phyloP scores from a whole-genome alignment of 2,329 filamentous ascomycete genomes.

The Paraconiothyrium brasiliense region DNA sequence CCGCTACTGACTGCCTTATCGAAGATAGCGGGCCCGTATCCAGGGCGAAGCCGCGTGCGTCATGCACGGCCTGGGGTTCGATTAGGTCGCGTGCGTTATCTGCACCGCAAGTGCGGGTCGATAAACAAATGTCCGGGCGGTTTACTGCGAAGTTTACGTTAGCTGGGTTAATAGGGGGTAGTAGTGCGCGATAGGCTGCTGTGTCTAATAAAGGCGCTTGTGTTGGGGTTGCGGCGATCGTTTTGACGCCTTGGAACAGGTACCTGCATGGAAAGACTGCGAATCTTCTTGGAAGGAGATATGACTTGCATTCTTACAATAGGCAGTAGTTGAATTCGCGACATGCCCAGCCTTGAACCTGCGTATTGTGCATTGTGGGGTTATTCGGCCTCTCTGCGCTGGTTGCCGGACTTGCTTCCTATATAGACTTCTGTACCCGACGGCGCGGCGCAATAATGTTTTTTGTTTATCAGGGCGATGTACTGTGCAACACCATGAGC shows the following conservation, averaged over 20 bases:
- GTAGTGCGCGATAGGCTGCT: not conserved
- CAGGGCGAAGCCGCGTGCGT: slow-evolving; percentile 15
- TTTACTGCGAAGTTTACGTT: not conserved
- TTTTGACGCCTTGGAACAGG: no score
- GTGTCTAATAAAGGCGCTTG: not conserved
- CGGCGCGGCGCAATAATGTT: not conserved
- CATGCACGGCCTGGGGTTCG: slow-evolving; percentile 9
- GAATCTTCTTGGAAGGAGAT: not conserved
- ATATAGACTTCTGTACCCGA: not conserved
- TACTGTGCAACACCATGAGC: not conserved
- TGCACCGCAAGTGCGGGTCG: not conserved
- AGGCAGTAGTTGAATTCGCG: no score
- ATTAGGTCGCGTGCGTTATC: slow-evolving; percentile 13
- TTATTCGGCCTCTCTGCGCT: not conserved
- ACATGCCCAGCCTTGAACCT: not conserved
- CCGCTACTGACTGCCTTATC: slow-evolving; percentile 10
- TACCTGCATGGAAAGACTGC: not conserved
- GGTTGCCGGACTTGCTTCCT: not conserved
- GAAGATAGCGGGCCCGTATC: slow-evolving; percentile 8
- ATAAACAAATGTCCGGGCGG: slow-evolving; percentile 6
- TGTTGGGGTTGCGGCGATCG: not conserved
- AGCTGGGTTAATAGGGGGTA: not conserved
- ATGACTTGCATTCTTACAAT: not conserved
- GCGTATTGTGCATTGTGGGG: not conserved
- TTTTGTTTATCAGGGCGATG: not conserved